These are phyloP conservation scores for Edaphochlamys debaryana DNA, from an alignment of 139 green algal species.

Conservation along the genomic window DNA sequence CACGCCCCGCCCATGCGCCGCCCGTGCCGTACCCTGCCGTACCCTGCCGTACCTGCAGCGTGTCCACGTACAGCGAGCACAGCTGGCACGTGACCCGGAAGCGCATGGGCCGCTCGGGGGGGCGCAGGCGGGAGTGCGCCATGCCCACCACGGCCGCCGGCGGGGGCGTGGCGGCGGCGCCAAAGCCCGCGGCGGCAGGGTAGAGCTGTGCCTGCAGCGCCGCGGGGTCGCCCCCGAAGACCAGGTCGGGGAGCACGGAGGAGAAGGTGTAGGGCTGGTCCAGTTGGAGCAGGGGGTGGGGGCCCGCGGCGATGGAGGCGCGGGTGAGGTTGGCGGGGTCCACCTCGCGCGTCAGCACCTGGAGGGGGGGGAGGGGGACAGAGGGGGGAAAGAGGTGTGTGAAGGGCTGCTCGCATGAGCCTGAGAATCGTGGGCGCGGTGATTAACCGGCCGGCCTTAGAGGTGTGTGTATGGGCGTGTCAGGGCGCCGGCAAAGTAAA, in stretches of 20 bases:
- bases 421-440: too few species aligned
- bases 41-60: neutral
- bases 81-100: neutral
- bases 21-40: too few species aligned
- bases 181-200: too few species aligned
- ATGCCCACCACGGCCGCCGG: neutral
- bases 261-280: neutral
- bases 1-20: too few species aligned
- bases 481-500: too few species aligned
- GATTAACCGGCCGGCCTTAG: too few species aligned
- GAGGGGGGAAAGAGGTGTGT: too few species aligned
- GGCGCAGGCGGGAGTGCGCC: neutral
- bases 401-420: too few species aligned
- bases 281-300: neutral
- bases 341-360: slow-evolving; percentile 4
- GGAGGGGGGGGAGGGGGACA: too few species aligned
- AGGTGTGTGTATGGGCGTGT: too few species aligned
- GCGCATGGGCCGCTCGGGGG: neutral
- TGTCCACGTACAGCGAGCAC: neutral
- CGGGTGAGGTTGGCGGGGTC: neutral
- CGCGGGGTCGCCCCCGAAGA: neutral
- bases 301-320: neutral
- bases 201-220: too few species aligned
- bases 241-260: neutral
- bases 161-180: too few species aligned